Evolutionary conservation across 2,329 filamentous ascomycete species (phyloP).

Genomic region (Ophiocordyceps robertsii): DNA sequence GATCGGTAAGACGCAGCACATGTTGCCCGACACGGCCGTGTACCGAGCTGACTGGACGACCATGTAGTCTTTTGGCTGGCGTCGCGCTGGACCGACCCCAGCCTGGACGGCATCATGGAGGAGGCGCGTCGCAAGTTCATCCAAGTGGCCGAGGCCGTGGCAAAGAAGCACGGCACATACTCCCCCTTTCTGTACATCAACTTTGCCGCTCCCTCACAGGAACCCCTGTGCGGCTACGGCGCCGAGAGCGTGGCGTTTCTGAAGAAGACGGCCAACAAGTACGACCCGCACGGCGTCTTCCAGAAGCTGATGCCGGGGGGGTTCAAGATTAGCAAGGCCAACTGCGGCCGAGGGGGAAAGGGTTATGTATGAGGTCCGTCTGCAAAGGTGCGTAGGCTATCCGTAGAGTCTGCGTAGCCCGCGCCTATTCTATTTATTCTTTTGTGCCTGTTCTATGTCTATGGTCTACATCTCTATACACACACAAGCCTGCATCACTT

Average conservation of each 20-base stretch:
- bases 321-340: neutral
- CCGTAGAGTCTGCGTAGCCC: too few relatives aligned
- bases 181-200: constrained; percentile 25
- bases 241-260: constrained; percentile 17
- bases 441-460: too few relatives aligned
- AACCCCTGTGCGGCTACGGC: constrained; percentile 23
- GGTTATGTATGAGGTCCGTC: too few relatives aligned
- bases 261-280: constrained; percentile 12
- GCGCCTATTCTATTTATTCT: too few relatives aligned
- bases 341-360: neutral
- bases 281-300: constrained; percentile 19
- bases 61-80: neutral
- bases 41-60: neutral
- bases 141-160: neutral
- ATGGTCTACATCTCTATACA: too few relatives aligned
- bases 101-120: neutral
- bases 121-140: neutral
- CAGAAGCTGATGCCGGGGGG: constrained; percentile 10
- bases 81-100: neutral
- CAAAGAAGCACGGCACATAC: constrained; percentile 13
- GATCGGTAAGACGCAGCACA: neutral
- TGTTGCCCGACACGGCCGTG: too few relatives aligned
- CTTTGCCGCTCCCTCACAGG: constrained; percentile 20
- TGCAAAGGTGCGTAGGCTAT: too few relatives aligned
- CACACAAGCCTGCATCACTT: too few relatives aligned